Conservation (phyloP, 345 rosid species). For the Rhodamnia argentea region DNA sequence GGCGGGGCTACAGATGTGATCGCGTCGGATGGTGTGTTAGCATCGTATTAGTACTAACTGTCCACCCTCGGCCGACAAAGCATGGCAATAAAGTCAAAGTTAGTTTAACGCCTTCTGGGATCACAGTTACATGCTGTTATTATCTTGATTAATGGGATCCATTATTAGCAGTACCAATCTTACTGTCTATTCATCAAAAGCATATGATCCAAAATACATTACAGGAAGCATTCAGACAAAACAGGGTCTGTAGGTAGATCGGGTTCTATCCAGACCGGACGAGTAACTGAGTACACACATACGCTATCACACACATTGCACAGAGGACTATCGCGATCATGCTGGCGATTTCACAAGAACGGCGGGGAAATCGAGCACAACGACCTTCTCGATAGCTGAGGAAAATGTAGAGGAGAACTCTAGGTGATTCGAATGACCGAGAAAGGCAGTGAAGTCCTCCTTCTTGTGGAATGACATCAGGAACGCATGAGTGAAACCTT, state of each 20-base stretch:
- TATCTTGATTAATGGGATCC: neutral
- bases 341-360: constrained; percentile 30
- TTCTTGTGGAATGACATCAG: constrained; percentile 67
- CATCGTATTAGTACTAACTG: neutral
- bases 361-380: constrained; percentile 59
- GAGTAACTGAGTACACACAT: neutral
- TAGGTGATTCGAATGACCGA: constrained; percentile 54
- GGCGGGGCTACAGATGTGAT: neutral
- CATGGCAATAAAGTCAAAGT: neutral
- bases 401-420: constrained; percentile 80
- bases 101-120: neutral
- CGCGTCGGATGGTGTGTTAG: neutral
- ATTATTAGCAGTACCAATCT: neutral
- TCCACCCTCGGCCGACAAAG: neutral
- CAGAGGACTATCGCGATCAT: neutral
- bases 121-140: neutral
- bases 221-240: neutral
- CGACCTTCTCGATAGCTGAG: constrained; percentile 63
- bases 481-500: constrained; percentile 85
- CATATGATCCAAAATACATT: neutral
- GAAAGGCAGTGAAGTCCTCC: constrained; percentile 60
- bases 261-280: neutral
- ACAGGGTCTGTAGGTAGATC: neutral
- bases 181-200: neutral
- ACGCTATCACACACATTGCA: neutral